Conservation (phyloP, 116 monocot genomes). For the Phalaenopsis hybrid region DNA sequence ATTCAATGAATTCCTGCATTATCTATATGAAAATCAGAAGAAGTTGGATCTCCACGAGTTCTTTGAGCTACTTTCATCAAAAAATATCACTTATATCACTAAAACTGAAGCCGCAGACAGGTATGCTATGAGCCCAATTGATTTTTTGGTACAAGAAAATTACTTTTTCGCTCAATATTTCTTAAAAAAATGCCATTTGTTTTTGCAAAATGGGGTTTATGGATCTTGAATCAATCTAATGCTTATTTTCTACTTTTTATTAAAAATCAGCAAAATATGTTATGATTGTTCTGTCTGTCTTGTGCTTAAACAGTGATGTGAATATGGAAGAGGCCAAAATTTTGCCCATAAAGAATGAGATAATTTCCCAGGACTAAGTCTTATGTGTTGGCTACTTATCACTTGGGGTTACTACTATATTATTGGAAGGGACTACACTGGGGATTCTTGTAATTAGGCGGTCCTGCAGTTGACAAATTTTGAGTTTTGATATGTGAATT, state of each 20-base stretch:
- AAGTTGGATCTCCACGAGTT: constrained; percentile 48
- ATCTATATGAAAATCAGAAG: constrained; percentile 49
- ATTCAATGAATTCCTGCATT: constrained; percentile 53
- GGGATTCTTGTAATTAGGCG: not conserved
- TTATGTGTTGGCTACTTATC: not conserved
- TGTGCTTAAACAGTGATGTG: constrained; percentile 50
- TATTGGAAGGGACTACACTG: not conserved
- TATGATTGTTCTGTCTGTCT: constrained; percentile 6
- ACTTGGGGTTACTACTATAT: not conserved
- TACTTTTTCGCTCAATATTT: too few relatives aligned
- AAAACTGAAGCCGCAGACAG: constrained; percentile 82
- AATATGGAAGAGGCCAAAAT: constrained; percentile 57
- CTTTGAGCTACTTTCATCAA: constrained; percentile 48
- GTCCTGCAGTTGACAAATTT: not conserved
- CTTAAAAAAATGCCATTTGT: not conserved
- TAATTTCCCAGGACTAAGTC: constrained; percentile 23
- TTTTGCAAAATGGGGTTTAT: not conserved
- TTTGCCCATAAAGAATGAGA: constrained; percentile 46
- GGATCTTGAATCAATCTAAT: not conserved
- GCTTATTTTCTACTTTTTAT: too few relatives aligned
- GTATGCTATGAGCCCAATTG: constrained; percentile 22
- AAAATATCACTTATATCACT: constrained; percentile 54
- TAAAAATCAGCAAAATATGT: too few relatives aligned
- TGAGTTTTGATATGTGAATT: not conserved
- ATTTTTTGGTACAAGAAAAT: not conserved